Evolutionary conservation across 192 early-diverging fungal species (phyloP).

Genomic region (Irineochytrium annulatum): DNA sequence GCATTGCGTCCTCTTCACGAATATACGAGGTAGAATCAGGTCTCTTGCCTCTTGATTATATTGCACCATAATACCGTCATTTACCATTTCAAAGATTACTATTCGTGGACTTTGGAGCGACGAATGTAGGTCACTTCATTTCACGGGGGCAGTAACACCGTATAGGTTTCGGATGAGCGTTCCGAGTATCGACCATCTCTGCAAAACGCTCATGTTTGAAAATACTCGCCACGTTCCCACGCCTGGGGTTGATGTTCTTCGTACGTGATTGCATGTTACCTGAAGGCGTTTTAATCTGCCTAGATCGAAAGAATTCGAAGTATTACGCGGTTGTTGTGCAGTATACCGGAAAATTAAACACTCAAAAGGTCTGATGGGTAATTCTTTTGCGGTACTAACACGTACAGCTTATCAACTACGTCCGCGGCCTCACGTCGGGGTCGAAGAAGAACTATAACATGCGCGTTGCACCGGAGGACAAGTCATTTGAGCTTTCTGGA

Average conservation of each 20-base stretch:
- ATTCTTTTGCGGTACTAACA: no score
- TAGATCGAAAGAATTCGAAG: slow-evolving; percentile 51
- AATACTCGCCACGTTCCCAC: slow-evolving; percentile 70
- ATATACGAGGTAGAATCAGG: no score
- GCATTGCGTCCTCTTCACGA: no score
- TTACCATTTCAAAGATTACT: slow-evolving; percentile 70
- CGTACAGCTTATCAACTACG: slow-evolving; percentile 62
- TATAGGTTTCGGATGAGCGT: slow-evolving; percentile 50
- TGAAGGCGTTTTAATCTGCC: not conserved
- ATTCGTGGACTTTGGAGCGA: slow-evolving; percentile 69
- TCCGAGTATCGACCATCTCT: slow-evolving; percentile 74
- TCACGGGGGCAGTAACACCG: slow-evolving; percentile 6
- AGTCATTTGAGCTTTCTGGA: slow-evolving; percentile 66
- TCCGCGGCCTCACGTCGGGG: slow-evolving; percentile 48
- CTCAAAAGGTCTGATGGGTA: no score
- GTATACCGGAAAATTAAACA: slow-evolving; percentile 58
- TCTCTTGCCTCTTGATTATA: no score
- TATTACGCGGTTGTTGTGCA: slow-evolving; percentile 66
- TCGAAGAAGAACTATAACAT: slow-evolving; percentile 75
- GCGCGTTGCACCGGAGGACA: slow-evolving; percentile 57
- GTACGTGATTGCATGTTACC: not conserved
- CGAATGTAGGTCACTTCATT: slow-evolving; percentile 55
- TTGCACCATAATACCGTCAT: no score
- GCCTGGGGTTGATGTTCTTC: slow-evolving; percentile 8
- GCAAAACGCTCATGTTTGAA: slow-evolving; percentile 85